Conservation (phyloP, 495 filamentous ascomycete genomes). For the Chaetomium cochliodes region DNA sequence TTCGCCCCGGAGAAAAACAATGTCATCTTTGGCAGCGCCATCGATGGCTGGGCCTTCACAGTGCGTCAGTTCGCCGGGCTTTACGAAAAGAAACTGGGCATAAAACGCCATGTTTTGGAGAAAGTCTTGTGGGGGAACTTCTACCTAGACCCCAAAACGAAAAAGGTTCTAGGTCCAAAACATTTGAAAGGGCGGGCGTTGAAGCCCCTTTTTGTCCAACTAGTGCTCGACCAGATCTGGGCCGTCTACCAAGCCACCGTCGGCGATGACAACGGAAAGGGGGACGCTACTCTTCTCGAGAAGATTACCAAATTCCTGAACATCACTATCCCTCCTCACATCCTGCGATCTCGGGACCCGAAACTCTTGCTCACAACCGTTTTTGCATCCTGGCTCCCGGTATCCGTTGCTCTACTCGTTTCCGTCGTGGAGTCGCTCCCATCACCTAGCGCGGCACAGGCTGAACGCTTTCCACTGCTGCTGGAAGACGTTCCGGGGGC, state of each 20-base stretch:
- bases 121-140: constrained; percentile 97
- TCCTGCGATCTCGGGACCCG: constrained; percentile 82
- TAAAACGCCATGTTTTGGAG: constrained; percentile 86
- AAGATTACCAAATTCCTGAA: constrained; percentile 93
- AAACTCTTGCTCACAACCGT: constrained; percentile 79
- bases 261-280: constrained; percentile 76
- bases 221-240: constrained; percentile 96
- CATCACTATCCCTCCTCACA: constrained; percentile 76
- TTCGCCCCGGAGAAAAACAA: constrained; percentile 98
- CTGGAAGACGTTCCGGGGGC: constrained; percentile 79
- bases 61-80: constrained; percentile 88
- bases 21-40: constrained; percentile 96
- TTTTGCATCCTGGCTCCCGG: constrained; percentile 85
- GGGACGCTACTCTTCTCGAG: constrained; percentile 78
- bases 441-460: constrained; percentile 80
- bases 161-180: constrained; percentile 83
- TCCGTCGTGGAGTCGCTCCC: constrained; percentile 92
- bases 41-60: constrained; percentile 98
- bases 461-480: constrained; percentile 72
- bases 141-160: constrained; percentile 96
- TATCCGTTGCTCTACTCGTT: constrained; percentile 89
- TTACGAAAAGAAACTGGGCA: constrained; percentile 96
- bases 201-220: constrained; percentile 97
- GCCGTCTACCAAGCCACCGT: constrained; percentile 91
- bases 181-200: constrained; percentile 87